Conservation (phyloP, 148 eudicot genomes). For the Nyssa sinensis region DNA sequence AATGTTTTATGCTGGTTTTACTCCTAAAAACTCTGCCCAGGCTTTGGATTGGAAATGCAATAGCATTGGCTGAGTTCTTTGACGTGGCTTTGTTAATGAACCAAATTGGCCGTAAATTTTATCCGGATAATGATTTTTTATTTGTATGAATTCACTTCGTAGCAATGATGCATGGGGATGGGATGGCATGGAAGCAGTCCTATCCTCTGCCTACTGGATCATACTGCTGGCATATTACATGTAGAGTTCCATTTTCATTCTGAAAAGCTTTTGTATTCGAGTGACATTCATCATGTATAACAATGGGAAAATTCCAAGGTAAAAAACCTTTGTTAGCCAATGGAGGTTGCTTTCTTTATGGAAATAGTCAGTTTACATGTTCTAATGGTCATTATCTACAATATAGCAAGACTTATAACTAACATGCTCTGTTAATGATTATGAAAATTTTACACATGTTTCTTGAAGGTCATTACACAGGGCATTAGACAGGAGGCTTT, state of each 20-base stretch:
- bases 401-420: neutral
- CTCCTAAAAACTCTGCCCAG: neutral
- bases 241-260: too few relatives aligned
- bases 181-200: neutral
- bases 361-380: too few relatives aligned
- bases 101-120: too few relatives aligned
- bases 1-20: neutral
- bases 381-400: neutral
- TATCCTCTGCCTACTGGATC: neutral
- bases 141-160: neutral
- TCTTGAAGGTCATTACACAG: conserved; percentile 76
- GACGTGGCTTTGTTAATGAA: neutral
- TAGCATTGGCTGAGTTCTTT: neutral
- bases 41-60: neutral
- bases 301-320: too few relatives aligned
- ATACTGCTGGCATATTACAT: neutral
- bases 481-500: conserved; percentile 90
- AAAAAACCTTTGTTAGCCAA: neutral
- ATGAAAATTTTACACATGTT: neutral
- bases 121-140: too few relatives aligned
- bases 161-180: neutral
- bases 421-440: too few relatives aligned
- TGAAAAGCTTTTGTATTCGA: too few relatives aligned
- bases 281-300: too few relatives aligned
- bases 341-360: neutral